These are phyloP conservation scores for Lithospermum erythrorhizon DNA, from an alignment of 257 asterid genomes.

Conservation along the genomic window DNA sequence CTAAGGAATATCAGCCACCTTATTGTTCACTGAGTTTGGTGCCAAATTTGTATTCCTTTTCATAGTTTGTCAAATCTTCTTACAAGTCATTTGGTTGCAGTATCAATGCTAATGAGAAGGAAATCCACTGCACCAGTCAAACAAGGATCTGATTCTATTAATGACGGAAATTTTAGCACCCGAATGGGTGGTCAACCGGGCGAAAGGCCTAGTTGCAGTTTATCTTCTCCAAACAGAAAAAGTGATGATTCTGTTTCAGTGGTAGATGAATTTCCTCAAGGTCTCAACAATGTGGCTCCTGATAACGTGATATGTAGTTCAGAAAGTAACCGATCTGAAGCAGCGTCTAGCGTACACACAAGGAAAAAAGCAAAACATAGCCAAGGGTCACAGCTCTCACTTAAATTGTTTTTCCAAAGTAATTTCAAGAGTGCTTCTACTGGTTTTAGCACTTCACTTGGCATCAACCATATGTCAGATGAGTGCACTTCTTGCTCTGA, in stretches of 20 bases:
- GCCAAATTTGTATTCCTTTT: neutral
- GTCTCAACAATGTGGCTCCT: constrained; percentile 18
- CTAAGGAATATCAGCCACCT: neutral
- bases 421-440: constrained; percentile 20
- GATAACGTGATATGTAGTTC: constrained; percentile 14
- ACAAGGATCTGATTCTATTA: constrained; percentile 26
- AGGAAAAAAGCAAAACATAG: constrained; percentile 54
- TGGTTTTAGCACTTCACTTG: constrained; percentile 19
- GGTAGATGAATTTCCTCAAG: constrained; percentile 19
- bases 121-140: constrained; percentile 36
- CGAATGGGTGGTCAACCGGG: constrained; percentile 25
- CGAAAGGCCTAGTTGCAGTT: constrained; percentile 20
- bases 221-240: constrained; percentile 20
- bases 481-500: constrained; percentile 21
- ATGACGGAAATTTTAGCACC: constrained; percentile 21
- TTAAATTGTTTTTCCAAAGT: constrained; percentile 63
- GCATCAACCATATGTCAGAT: constrained; percentile 26
- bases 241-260: constrained; percentile 17
- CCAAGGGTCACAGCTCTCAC: constrained; percentile 78
- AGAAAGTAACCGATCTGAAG: constrained; percentile 20
- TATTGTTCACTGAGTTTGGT: neutral
- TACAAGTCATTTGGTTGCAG: constrained; percentile 27
- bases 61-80: constrained; percentile 6
- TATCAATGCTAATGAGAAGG: constrained; percentile 62
- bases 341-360: constrained; percentile 20